Evolutionary conservation across 176 grass and related monocot genomes (phyloP).

Genomic region (Hyparrhenia diplandra): DNA sequence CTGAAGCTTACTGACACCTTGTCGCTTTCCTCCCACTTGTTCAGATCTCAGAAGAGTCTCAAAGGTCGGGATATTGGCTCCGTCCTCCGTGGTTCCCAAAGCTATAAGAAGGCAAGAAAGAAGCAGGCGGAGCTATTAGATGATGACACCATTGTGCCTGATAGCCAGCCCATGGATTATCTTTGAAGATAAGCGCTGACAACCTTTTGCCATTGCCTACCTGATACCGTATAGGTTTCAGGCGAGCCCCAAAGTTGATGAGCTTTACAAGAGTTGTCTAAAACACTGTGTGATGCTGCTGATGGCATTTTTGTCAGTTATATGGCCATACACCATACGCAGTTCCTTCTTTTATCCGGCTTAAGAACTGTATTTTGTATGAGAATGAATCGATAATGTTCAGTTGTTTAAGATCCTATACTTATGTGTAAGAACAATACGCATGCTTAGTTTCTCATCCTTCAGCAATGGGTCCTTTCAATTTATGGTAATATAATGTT

Average conservation of each 20-base stretch:
- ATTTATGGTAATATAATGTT: too few species aligned
- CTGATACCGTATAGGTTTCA: too few species aligned
- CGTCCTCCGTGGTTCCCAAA: conserved; percentile 63
- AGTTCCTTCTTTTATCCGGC: not conserved
- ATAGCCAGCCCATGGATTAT: too few species aligned
- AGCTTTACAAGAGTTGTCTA: not conserved
- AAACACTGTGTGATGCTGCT: not conserved
- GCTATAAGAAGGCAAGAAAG: conserved; percentile 76
- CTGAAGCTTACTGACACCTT: conserved; percentile 11
- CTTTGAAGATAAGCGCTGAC: too few species aligned
- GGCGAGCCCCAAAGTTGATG: not conserved
- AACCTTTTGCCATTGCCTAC: too few species aligned
- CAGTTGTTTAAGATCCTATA: too few species aligned
- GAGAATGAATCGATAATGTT: too few species aligned
- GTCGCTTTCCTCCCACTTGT: conserved; percentile 8
- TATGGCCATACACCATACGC: not conserved
- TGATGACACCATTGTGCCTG: conserved; percentile 52
- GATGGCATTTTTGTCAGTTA: not conserved
- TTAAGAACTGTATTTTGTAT: too few species aligned
- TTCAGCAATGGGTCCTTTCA: too few species aligned
- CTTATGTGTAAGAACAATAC: too few species aligned
- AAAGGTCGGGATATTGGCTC: conserved; percentile 43
- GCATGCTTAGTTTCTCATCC: too few species aligned
- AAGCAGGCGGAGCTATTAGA: conserved; percentile 46
- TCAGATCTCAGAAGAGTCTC: conserved; percentile 56